Evolutionary conservation across 768 basidiomycete species (phyloP), one percentile per base, ranked within the genome.

Genomic region (Leccinum boreale): DNA sequence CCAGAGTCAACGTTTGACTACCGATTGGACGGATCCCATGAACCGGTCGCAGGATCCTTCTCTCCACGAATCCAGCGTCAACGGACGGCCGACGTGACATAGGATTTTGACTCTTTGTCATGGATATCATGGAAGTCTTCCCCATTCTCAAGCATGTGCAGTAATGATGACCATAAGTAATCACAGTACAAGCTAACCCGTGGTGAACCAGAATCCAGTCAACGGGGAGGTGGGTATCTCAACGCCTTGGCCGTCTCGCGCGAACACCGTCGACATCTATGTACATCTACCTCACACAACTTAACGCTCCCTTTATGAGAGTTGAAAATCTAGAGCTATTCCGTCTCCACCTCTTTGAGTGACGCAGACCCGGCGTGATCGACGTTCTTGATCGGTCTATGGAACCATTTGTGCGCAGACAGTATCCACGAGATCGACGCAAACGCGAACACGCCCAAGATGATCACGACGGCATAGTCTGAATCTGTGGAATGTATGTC

Each of bases 391-490:
- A 89, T 75, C 17, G 87, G 87, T 0, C 87, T 87, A 23, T 72
- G 77, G 73, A 89, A 90, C 87, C 87, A 90, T 57, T 85, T 82
- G 35, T 72, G 81, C 1, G 88, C 88, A 23, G 86, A 87, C 4
- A 85, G 31, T 6, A 85, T 68, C 88, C 88, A 90, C 7, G 83
- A 87, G 4, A 77, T 54, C 1, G 81, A 71, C 1, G 88, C 84
- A 62, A 88, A 87, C 15, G 86, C 65, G 67, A 89, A 86, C 5
- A 89, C 85, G 1, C 74, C 74, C 75, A 79, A 76, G 65, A 89
- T 79, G 56, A 89, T 81, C 12, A 88, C 85, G 28, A 87, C 80
- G 1, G 86, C 78, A 64, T 88, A 89, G 66, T 89, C 88, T 90
- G 29, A 0, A 59, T 35, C n/a, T n/a, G n/a, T n/a, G n/a, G n/a